Conservation (phyloP, 2,329 filamentous ascomycete species). For the Xylaria sp. region DNA sequence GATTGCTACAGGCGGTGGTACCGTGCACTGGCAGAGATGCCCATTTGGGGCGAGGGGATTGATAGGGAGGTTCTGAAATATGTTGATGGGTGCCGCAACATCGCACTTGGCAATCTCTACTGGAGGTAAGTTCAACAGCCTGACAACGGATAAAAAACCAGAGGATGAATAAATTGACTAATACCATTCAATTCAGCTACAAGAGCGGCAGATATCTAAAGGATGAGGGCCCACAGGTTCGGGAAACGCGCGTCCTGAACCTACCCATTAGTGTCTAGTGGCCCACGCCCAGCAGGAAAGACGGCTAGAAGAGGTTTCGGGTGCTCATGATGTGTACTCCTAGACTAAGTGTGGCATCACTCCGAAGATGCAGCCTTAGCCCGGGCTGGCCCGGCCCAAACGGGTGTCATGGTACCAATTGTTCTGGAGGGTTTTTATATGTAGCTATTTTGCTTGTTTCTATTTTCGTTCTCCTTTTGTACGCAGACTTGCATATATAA, state of each 20-base stretch:
- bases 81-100: conserved; percentile 30
- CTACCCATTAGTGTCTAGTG: neutral
- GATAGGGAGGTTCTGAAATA: conserved; percentile 34
- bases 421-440: no score
- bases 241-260: conserved; percentile 16
- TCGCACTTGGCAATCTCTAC: conserved; percentile 35
- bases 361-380: no score
- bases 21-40: conserved; percentile 31
- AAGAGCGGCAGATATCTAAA: conserved; percentile 21
- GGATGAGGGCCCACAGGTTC: conserved; percentile 10
- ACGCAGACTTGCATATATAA: no score
- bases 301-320: no score
- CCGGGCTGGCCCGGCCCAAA: no score
- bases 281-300: no score
- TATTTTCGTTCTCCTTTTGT: no score
- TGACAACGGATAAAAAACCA: neutral
- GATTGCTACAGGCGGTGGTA: conserved; percentile 36
- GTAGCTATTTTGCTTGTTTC: no score
- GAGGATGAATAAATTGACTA: neutral
- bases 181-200: conserved; percentile 1
- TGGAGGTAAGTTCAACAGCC: conserved; percentile 32
- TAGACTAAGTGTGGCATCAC: no score
- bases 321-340: no score
- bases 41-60: conserved; percentile 33
- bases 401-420: no score